These are phyloP conservation scores for Cydonia oblonga DNA, from an alignment of 331 rosid genomes.

Conservation along the genomic window DNA sequence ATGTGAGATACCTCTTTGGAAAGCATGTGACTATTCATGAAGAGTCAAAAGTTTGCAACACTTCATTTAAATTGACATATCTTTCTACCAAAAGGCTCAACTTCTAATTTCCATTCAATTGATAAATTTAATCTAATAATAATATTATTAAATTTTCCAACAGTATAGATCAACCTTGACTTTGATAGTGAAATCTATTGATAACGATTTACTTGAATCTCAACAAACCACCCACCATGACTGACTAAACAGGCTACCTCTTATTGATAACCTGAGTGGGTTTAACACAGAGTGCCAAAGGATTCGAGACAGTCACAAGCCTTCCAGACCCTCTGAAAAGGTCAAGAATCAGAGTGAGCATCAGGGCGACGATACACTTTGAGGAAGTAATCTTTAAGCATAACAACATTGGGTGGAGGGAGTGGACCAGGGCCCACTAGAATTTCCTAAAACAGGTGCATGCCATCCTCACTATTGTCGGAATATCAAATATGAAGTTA, in stretches of 20 bases:
- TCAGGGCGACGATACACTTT: not conserved
- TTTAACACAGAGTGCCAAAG: not conserved
- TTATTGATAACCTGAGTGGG: not conserved
- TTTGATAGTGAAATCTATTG: not conserved
- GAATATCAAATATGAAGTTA: not conserved
- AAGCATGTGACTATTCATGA: too few species aligned
- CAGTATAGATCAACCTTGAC: not conserved
- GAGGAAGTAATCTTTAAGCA: not conserved
- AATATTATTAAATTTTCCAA: too few species aligned
- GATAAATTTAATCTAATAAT: too few species aligned
- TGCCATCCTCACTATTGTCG: not conserved
- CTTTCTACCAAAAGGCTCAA: too few species aligned
- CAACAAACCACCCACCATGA: not conserved
- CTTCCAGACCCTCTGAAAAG: not conserved
- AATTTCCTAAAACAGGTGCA: not conserved
- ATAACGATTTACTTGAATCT: not conserved
- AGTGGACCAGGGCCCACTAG: not conserved
- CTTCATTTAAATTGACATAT: too few species aligned
- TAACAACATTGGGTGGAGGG: not conserved
- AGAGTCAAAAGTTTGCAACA: too few species aligned
- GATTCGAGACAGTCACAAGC: not conserved
- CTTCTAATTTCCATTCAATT: too few species aligned
- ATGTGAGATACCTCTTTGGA: too few species aligned
- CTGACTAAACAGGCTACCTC: not conserved
- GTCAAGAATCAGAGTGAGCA: not conserved